Percentiles rank a stretch among this genome's conserved stretches.
phyloP scores from a whole-genome alignment of 164 flowering plant species.

The Houttuynia cordata region DNA sequence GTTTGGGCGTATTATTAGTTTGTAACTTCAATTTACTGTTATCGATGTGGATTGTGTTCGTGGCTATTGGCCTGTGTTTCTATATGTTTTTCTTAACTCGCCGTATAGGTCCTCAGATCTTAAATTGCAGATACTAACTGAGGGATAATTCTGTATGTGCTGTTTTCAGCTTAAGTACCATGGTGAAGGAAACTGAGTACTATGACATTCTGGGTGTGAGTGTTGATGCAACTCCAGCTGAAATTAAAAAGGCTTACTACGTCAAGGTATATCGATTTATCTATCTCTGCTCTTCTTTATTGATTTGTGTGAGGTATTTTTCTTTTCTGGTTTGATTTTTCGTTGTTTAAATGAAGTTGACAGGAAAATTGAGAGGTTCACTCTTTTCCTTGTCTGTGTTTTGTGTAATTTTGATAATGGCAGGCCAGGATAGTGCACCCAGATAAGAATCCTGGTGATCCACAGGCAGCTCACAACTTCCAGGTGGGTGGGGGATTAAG shows the following conservation, averaged over 20 bases:
- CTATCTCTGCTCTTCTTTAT: neutral
- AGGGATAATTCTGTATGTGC: neutral
- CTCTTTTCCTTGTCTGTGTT: neutral
- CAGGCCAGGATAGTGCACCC: slow-evolving; percentile 93
- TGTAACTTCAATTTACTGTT: too few species aligned
- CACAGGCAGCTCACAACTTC: slow-evolving; percentile 74
- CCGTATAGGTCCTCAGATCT: neutral
- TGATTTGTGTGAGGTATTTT: neutral
- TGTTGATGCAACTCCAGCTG: slow-evolving; percentile 54
- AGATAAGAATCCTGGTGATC: slow-evolving; percentile 89
- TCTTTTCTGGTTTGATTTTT: neutral
- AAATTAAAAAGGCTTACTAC: slow-evolving; percentile 89
- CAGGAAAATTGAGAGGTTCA: neutral
- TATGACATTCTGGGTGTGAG: slow-evolving; percentile 73
- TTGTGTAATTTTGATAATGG: slow-evolving; percentile 7
- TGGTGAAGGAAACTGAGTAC: slow-evolving; percentile 74
- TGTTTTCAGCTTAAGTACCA: slow-evolving; percentile 10
- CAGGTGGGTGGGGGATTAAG: slow-evolving; percentile 27
- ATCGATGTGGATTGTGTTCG: too few species aligned
- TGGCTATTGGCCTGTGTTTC: neutral
- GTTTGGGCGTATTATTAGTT: too few species aligned
- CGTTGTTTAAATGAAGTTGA: neutral
- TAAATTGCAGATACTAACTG: too few species aligned
- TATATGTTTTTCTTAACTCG: neutral
- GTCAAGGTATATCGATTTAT: slow-evolving; percentile 32